Conservation (phyloP, 768 basidiomycete genomes). For the Amanita inopinata region DNA sequence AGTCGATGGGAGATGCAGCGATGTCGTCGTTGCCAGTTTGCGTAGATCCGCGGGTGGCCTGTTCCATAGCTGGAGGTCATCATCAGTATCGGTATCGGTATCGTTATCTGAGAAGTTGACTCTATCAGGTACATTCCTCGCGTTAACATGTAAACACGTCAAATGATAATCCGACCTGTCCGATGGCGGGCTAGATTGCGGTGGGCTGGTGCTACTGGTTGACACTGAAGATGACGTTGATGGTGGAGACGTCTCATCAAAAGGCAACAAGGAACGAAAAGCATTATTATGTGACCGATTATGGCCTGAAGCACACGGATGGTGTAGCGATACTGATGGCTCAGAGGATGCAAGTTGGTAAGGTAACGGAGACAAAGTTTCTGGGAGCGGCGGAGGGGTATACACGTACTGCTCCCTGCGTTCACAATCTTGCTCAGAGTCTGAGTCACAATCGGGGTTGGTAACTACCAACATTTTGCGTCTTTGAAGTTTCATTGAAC, state of each 20-base stretch:
- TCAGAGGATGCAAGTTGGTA: neutral
- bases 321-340: neutral
- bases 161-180: too few species aligned
- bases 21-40: neutral
- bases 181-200: neutral
- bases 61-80: conserved; percentile 20
- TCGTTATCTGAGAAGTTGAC: conserved; percentile 9
- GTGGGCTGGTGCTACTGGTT: neutral
- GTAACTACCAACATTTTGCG: conserved; percentile 12
- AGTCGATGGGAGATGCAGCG: neutral
- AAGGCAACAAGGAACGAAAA: too few species aligned
- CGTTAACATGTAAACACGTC: too few species aligned
- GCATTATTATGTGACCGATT: too few species aligned
- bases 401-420: conserved; percentile 14
- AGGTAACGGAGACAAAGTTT: neutral
- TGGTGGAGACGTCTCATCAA: too few species aligned
- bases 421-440: neutral
- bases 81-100: conserved; percentile 15
- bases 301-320: too few species aligned
- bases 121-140: too few species aligned
- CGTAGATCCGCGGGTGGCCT: conserved; percentile 20
- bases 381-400: conserved; percentile 22
- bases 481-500: conserved; percentile 9
- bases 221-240: neutral
- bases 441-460: conserved; percentile 8